Conservation (phyloP, 805 yeast species). For the Teunomyces gatunensis region DNA sequence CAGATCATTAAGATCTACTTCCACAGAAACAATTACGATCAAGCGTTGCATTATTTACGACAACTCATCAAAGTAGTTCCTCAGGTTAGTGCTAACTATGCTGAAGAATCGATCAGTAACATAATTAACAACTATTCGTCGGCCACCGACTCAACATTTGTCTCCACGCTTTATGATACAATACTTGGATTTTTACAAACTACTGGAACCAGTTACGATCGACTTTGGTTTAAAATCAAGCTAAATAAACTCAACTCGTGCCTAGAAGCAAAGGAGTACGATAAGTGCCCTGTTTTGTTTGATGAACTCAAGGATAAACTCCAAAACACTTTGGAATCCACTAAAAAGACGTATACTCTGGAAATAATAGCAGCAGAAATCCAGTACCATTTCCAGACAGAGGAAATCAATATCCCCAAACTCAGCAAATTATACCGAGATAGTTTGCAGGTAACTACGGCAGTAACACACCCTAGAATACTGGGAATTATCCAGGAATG, state of each 20-base stretch:
- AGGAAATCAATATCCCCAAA: constrained; percentile 27
- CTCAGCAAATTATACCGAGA: constrained; percentile 50
- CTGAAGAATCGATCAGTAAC: constrained; percentile 38
- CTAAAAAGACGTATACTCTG: constrained; percentile 47
- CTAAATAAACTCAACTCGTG: constrained; percentile 43
- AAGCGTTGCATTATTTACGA: constrained; percentile 21
- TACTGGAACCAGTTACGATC: constrained; percentile 11
- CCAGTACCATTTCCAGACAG: constrained; percentile 43
- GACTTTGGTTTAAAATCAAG: constrained; percentile 43
- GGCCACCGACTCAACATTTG: constrained; percentile 26
- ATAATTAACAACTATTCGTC: constrained; percentile 33
- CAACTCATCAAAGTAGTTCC: constrained; percentile 22
- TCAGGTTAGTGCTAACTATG: constrained; percentile 32
- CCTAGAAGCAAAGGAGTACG: constrained; percentile 26
- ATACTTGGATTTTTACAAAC: constrained; percentile 23
- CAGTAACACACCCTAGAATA: constrained; percentile 73
- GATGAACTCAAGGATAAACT: constrained; percentile 36
- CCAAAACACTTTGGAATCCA: constrained; percentile 40
- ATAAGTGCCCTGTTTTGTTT: constrained; percentile 34
- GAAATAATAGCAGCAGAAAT: constrained; percentile 71
- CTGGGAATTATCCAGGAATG: constrained; percentile 75
- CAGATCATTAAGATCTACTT: constrained; percentile 40
- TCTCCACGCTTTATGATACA: constrained; percentile 28
- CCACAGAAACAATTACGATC: constrained; percentile 19
- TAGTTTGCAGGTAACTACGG: constrained; percentile 45